Conservation (phyloP, 2,329 filamentous ascomycete genomes). For the Nigrograna mackinnonii region DNA sequence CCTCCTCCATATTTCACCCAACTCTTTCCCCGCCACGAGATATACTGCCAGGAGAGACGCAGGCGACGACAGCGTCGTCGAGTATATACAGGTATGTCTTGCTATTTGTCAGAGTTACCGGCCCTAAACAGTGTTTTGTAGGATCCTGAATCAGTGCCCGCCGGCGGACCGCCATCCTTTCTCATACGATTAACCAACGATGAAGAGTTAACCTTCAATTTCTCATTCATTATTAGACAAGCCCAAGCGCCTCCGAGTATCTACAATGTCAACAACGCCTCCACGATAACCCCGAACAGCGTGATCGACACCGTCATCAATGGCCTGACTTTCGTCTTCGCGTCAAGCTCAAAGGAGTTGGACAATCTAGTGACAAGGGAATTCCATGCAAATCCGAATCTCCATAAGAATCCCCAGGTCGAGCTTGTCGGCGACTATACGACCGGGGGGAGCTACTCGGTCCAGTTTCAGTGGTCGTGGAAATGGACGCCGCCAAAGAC, state of each 20-base stretch:
- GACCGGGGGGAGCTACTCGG: constrained; percentile 79
- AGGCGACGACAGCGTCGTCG: constrained; percentile 76
- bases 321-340: constrained; percentile 90
- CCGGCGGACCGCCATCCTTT: constrained; percentile 65
- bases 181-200: constrained; percentile 86
- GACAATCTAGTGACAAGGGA: constrained; percentile 94
- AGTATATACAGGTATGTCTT: constrained; percentile 82
- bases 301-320: constrained; percentile 75
- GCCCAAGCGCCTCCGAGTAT: constrained; percentile 46
- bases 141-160: constrained; percentile 70
- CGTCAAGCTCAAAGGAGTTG: constrained; percentile 81
- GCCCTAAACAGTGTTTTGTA: constrained; percentile 41
- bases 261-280: constrained; percentile 46
- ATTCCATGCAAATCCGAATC: constrained; percentile 94
- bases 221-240: constrained; percentile 80
- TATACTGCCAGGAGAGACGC: constrained; percentile 72
- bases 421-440: constrained; percentile 90
- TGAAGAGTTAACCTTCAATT: constrained; percentile 90
- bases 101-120: not conserved
- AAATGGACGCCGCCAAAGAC: constrained; percentile 91
- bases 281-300: constrained; percentile 50
- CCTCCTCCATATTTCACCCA: constrained; percentile 78
- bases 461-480: constrained; percentile 95
- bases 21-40: constrained; percentile 83
- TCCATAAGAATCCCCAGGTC: constrained; percentile 97